These are phyloP conservation scores for Wickerhamiella kurtzmanii DNA, from an alignment of 805 yeast genomes.

Conservation along the genomic window DNA sequence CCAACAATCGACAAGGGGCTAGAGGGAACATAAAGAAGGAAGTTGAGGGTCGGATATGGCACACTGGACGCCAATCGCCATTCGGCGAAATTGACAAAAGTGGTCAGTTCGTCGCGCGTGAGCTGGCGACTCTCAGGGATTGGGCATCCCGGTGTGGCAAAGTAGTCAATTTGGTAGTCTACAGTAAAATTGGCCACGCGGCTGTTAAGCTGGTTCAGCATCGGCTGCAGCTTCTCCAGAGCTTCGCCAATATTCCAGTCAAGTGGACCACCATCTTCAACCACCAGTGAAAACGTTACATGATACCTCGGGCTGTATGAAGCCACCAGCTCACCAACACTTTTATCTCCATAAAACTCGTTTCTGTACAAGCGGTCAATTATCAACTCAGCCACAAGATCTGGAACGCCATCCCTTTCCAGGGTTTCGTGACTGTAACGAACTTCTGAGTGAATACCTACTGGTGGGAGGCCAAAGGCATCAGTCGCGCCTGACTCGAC, in stretches of 20 bases:
- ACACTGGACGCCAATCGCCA: constrained; percentile 55
- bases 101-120: constrained; percentile 44
- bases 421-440: constrained; percentile 34
- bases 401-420: constrained; percentile 49
- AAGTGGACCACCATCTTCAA: constrained; percentile 44
- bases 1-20: constrained; percentile 38
- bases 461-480: constrained; percentile 33
- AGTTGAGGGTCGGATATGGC: constrained; percentile 55
- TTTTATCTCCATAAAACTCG: constrained; percentile 17
- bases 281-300: constrained; percentile 58
- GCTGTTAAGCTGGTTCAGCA: constrained; percentile 37
- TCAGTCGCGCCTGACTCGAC: constrained; percentile 29
- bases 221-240: constrained; percentile 34
- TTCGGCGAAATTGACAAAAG: constrained; percentile 71
- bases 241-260: constrained; percentile 61
- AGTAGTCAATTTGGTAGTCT: constrained; percentile 67
- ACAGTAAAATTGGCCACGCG: constrained; percentile 57
- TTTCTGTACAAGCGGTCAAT: constrained; percentile 33
- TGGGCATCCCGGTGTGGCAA: constrained; percentile 31
- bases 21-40: constrained; percentile 54
- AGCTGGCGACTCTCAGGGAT: constrained; percentile 25
- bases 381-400: constrained; percentile 40
- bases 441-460: constrained; percentile 29
- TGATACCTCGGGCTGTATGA: constrained; percentile 57
- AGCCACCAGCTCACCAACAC: constrained; percentile 20